Percentiles rank a stretch among this genome's conserved stretches.
Conservation (phyloP, 768 basidiomycete genomes). For the Pleurotus eryngii region DNA sequence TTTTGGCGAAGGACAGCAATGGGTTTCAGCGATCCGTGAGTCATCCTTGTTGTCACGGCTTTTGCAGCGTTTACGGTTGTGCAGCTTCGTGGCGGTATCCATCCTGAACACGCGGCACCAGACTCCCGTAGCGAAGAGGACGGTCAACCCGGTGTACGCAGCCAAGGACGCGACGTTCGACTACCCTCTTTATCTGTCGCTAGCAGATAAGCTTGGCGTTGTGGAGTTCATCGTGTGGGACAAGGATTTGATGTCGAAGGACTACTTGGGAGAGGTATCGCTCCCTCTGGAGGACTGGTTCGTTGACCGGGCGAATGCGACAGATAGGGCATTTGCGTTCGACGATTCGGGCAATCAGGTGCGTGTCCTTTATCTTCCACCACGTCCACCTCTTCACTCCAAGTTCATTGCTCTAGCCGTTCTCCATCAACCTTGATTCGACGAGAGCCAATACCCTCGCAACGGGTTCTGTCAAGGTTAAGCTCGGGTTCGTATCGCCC, state of each 20-base stretch:
- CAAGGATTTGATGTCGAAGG: conserved; percentile 85
- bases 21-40: conserved; percentile 79
- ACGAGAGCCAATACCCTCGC: conserved; percentile 37
- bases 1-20: conserved; percentile 62
- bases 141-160: conserved; percentile 61
- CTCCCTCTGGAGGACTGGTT: conserved; percentile 87
- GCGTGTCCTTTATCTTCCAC: conserved; percentile 17
- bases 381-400: not conserved
- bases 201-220: conserved; percentile 67
- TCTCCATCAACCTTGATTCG: conserved; percentile 37
- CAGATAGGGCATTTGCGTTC: conserved; percentile 45
- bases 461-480: conserved; percentile 39
- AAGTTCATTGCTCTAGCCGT: conserved; percentile 21
- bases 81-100: conserved; percentile 69
- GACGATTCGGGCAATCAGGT: conserved; percentile 70
- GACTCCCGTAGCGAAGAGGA: conserved; percentile 76
- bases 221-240: conserved; percentile 93
- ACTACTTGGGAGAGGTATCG: conserved; percentile 88
- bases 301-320: conserved; percentile 20
- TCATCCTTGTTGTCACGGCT: conserved; percentile 12
- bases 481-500: conserved; percentile 46
- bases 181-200: conserved; percentile 77
- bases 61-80: not conserved
- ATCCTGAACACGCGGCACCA: conserved; percentile 55
- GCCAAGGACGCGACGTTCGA: conserved; percentile 83